Base-by-base conservation (phyloP, 2,329 filamentous ascomycete genomes). In the Fusarium camptoceras region DNA sequence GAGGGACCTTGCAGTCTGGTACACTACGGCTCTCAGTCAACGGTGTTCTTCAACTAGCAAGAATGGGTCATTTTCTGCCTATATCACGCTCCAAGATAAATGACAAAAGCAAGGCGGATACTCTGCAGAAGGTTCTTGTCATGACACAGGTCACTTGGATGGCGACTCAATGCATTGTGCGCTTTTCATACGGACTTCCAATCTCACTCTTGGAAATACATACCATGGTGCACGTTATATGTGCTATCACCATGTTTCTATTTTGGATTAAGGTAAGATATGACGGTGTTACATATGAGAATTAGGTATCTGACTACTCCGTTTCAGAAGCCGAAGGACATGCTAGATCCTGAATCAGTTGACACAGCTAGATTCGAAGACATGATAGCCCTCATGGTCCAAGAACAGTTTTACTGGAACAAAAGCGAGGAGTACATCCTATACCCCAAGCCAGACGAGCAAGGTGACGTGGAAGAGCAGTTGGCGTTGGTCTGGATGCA, bases 221-320 rank as follows among this genome's bases (percentile, higher is more conserved):
- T 6, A 37, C 34, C 11, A 37, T 37, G 34, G 34, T 37, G 0
- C 34, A 37, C n/a, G 34, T 37, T 6, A 37, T 37, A n/a, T 37
- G 34, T n/a, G 34, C 34, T 7, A 37, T 37, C 9, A 37, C 34
- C 2, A 37, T 37, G 34, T 37, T 37, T 0, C 1, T 37, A 2
- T 37, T 37, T 2, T 37, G 34, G 34, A 37, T 37, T 0, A 37
- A 37, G 34, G 34, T n/a, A n/a, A n/a, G 31, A 1, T 34, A 3
- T 10, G 1, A 6, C 16, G 8, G 8, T 34, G 8, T 34, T 9
- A 1, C 0, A 0, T 10, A 18, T 2, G 4, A 34, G 8, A 18
- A 16, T 9, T 5, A 5, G 5, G 16, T 6, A 11, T n/a, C 34
- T 37, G 9, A 37, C 34, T 11, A 3, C 4, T 37, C 34, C 10